These are phyloP conservation scores for Xylaria palmicola DNA, from an alignment of 495 filamentous ascomycete genomes.

Conservation along the genomic window DNA sequence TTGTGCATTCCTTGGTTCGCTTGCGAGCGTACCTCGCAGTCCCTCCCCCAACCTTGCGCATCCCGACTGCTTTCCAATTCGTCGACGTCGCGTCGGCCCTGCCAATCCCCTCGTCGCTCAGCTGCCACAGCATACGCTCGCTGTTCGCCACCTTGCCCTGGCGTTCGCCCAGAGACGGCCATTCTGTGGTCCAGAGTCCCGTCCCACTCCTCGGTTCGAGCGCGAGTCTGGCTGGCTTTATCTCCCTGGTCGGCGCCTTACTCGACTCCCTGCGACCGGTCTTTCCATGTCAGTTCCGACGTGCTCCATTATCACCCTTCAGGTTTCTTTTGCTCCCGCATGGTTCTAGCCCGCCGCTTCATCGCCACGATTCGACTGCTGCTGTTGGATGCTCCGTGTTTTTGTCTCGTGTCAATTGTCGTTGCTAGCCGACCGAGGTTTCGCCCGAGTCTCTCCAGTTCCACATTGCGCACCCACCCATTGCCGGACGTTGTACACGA, in stretches of 20 bases:
- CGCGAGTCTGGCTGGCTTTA: not conserved
- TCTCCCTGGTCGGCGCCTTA: not conserved
- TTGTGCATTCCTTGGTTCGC: slow-evolving; percentile 4
- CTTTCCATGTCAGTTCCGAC: slow-evolving; percentile 11
- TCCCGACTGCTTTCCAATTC: not conserved
- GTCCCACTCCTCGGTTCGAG: not conserved
- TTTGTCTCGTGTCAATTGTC: slow-evolving; percentile 21
- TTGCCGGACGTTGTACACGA: slow-evolving; percentile 28
- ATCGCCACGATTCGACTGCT: slow-evolving; percentile 17
- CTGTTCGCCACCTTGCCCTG: slow-evolving; percentile 7
- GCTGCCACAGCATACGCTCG: slow-evolving; percentile 4
- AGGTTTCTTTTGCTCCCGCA: slow-evolving; percentile 8
- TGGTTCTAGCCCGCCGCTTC: slow-evolving; percentile 19
- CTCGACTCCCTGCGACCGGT: not conserved
- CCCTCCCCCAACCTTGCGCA: slow-evolving; percentile 1
- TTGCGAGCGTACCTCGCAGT: slow-evolving; percentile 1
- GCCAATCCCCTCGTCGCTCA: slow-evolving; percentile 10
- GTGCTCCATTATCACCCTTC: not conserved
- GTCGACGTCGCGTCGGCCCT: slow-evolving; percentile 1
- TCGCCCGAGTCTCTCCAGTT: slow-evolving; percentile 20
- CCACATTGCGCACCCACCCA: slow-evolving; percentile 25
- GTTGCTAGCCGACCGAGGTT: slow-evolving; percentile 26
- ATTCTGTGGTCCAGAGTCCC: not conserved
- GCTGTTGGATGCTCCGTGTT: slow-evolving; percentile 21
- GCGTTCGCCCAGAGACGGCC: not conserved